Percentiles rank a stretch among this genome's conserved stretches.
Evolutionary conservation across 768 basidiomycete species (phyloP).

Genomic region (Lactarius akahatsu): DNA sequence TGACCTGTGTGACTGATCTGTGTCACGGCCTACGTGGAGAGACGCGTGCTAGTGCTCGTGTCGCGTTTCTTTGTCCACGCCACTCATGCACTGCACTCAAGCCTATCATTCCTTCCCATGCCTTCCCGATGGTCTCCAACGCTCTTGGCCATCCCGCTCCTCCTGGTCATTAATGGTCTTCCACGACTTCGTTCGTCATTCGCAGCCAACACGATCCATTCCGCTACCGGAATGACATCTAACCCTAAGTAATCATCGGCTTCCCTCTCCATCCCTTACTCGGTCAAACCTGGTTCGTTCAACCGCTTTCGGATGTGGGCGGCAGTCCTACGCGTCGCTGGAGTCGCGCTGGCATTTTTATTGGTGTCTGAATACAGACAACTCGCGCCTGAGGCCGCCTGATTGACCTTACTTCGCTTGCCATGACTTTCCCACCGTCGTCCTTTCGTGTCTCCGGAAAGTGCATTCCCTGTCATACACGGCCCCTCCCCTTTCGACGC

Average conservation of each 20-base stretch:
- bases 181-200: slow-evolving; percentile 18
- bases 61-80: slow-evolving; percentile 3
- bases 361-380: slow-evolving; percentile 15
- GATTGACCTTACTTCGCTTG: slow-evolving; percentile 16
- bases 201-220: slow-evolving; percentile 27
- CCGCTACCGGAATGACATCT: slow-evolving; percentile 27
- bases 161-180: slow-evolving; percentile 1
- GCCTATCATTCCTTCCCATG: slow-evolving; percentile 8
- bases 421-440: slow-evolving; percentile 20
- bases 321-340: slow-evolving; percentile 2
- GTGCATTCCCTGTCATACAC: slow-evolving; percentile 13
- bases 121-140: slow-evolving; percentile 16
- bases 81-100: slow-evolving; percentile 8
- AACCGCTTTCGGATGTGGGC: slow-evolving; percentile 1
- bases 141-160: slow-evolving; percentile 23
- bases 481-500: slow-evolving; percentile 2
- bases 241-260: slow-evolving; percentile 26
- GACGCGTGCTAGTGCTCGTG: not conserved
- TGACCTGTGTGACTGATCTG: not conserved
- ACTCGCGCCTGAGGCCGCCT: not conserved
- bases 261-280: slow-evolving; percentile 11
- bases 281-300: slow-evolving; percentile 7
- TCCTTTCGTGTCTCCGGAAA: slow-evolving; percentile 13
- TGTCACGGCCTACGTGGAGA: not conserved
- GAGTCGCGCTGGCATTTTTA: not conserved